Conservation (phyloP, 805 yeast genomes). For the Hanseniaspora guilliermondii region DNA sequence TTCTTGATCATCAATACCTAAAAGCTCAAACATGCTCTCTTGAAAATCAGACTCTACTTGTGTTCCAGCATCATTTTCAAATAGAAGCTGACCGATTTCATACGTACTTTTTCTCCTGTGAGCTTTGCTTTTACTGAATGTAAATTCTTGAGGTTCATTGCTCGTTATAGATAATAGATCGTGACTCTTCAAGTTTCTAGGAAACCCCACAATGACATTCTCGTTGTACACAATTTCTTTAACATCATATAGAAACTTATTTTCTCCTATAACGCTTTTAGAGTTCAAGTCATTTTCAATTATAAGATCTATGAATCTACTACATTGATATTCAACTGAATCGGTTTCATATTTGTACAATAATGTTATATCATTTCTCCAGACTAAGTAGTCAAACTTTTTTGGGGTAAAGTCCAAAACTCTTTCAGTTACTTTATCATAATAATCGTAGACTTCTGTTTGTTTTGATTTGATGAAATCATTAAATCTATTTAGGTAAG, state of each 20-base stretch:
- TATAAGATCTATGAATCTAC: constrained; percentile 44
- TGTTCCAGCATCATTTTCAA: not conserved
- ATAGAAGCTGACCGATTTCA: constrained; percentile 2
- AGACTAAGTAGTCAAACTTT: constrained; percentile 32
- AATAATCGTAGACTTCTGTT: constrained; percentile 51
- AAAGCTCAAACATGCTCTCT: constrained; percentile 6
- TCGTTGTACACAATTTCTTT: constrained; percentile 12
- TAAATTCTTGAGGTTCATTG: not conserved
- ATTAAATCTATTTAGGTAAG: constrained; percentile 63
- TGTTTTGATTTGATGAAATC: constrained; percentile 47
- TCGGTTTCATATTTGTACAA: constrained; percentile 1
- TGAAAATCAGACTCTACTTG: not conserved
- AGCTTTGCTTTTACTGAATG: not conserved
- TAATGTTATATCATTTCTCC: constrained; percentile 4
- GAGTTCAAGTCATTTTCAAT: constrained; percentile 56
- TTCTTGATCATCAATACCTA: constrained; percentile 2
- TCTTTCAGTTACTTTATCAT: constrained; percentile 58
- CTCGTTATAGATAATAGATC: not conserved
- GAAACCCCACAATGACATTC: not conserved
- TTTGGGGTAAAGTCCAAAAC: constrained; percentile 52
- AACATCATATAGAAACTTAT: constrained; percentile 43
- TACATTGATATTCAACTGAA: constrained; percentile 26
- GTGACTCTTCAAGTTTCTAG: not conserved
- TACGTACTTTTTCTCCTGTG: not conserved
- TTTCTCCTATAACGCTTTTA: constrained; percentile 51